Base-by-base conservation (phyloP, 352 stramenopile species). In the Pythium myriotylum region DNA sequence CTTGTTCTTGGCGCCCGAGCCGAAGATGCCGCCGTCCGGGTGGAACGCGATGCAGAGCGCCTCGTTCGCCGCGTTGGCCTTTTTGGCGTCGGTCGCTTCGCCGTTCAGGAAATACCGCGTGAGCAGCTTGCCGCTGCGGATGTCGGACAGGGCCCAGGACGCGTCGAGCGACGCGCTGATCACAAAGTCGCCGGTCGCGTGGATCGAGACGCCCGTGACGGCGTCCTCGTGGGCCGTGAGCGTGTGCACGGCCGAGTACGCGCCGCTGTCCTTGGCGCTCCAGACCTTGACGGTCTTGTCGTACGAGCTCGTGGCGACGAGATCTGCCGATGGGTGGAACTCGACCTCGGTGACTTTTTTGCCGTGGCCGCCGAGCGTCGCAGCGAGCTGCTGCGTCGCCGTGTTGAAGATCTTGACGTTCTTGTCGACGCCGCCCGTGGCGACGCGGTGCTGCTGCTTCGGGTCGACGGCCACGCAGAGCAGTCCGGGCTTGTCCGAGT, bases 11-110 rank as follows among this genome's bases (percentile, higher is more conserved):
- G 69, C 67, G 32, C 61, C 77, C 46, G 83, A 72, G 70, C 89
- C 75, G 69, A 98, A 91, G 72, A 99, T 97, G 7, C 96, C 79
- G 43, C 96, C 96, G 73, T 99, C 96, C 12, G 95, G 95, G 76
- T 99, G 96, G 64, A 98, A 97, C 13, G 69, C 63, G 9, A 77
- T 60, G 26, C 69, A 76, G 27, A 76, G 74, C 14, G 61, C 64
- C 32, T 80, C 70, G 29, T 91, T 82, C 3, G 56, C 35, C 3
- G 51, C 59, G 41, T 77, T 77, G 0, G 49, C 51, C n/a, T 70
- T 67, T n/a, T 53, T 64, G 0, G 40, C 20, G 4, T 69, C 48
- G 42, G 55, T 23, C n/a, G 71, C 33, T 48, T 80, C 73, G n/a
- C 79, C 74, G n/a, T 78, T 76, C 10, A 88, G 65, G 14, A 69